These are phyloP conservation scores for Psophocarpus tetragonolobus DNA, from an alignment of 306 rosid genomes.

Conservation along the genomic window DNA sequence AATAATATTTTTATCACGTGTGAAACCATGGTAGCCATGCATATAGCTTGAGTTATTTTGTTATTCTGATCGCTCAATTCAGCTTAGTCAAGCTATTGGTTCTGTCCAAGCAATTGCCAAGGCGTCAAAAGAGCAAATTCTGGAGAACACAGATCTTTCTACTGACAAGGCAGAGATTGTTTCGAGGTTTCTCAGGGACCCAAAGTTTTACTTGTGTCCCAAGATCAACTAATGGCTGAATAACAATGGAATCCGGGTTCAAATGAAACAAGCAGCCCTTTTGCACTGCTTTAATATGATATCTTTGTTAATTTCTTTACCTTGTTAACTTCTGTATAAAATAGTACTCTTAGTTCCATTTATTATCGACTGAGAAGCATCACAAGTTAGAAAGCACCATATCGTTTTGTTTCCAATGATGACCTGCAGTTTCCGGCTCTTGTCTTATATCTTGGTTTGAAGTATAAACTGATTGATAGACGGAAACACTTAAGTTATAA, in stretches of 20 bases:
- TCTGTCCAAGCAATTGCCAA: slow-evolving; percentile 84
- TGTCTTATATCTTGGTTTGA: background rate
- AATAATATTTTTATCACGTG: background rate
- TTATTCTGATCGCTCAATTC: slow-evolving; percentile 41
- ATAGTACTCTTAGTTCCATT: slow-evolving; percentile 4
- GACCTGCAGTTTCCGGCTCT: background rate
- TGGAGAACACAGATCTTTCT: slow-evolving; percentile 89
- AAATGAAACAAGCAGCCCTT: background rate
- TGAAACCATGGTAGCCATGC: slow-evolving; percentile 14
- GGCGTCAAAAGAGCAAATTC: slow-evolving; percentile 70
- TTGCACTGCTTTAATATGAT: background rate
- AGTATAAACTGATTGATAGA: background rate
- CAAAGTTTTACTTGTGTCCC: slow-evolving; percentile 68
- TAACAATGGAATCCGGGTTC: slow-evolving; percentile 27
- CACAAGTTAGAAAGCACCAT: background rate
- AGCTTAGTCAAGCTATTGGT: slow-evolving; percentile 91
- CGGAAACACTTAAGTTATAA: background rate
- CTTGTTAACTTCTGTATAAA: background rate
- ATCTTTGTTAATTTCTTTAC: background rate
- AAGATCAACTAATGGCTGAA: slow-evolving; percentile 50
- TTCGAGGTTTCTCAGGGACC: slow-evolving; percentile 76
- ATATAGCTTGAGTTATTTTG: slow-evolving; percentile 29
- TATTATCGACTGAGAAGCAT: background rate
- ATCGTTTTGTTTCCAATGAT: background rate
- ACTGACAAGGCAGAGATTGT: slow-evolving; percentile 72